Percentiles rank a stretch among this genome's conserved stretches.
Conservation (phyloP, 257 asterid genomes). For the Nicotiana attenuata region DNA sequence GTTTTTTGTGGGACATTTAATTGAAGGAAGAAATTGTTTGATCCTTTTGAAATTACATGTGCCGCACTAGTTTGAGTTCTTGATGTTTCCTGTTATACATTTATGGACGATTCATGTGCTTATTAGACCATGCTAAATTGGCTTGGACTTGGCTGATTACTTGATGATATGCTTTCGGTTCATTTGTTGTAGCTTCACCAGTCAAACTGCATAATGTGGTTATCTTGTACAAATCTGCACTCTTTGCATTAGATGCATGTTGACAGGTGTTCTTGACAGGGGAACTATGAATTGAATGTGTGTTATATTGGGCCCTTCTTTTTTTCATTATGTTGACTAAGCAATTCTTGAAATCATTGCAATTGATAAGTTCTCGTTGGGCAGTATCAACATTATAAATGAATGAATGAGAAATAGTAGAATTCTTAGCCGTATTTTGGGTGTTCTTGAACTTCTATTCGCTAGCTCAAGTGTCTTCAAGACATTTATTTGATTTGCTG, state of each 20-base stretch:
- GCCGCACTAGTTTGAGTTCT: background rate
- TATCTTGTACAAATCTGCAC: background rate
- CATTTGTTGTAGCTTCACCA: background rate
- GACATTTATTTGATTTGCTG: constrained; percentile 1
- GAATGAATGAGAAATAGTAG: background rate
- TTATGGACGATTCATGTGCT: background rate
- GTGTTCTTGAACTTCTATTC: background rate
- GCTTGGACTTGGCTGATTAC: background rate
- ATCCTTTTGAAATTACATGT: background rate
- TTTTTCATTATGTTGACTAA: background rate
- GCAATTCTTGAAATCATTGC: background rate
- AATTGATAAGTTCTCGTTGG: background rate
- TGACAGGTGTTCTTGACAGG: background rate
- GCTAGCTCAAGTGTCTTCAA: background rate
- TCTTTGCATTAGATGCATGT: background rate
- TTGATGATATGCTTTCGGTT: background rate
- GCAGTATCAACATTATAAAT: background rate
- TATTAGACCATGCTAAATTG: background rate
- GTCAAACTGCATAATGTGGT: background rate
- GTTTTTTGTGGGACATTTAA: background rate
- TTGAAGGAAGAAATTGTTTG: background rate
- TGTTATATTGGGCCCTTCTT: background rate
- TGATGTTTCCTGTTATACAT: background rate
- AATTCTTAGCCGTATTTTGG: background rate
- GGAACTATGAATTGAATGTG: background rate